phyloP scores from a whole-genome alignment of 2,329 filamentous ascomycete genomes.

The Ophiostoma triangulosporum region DNA sequence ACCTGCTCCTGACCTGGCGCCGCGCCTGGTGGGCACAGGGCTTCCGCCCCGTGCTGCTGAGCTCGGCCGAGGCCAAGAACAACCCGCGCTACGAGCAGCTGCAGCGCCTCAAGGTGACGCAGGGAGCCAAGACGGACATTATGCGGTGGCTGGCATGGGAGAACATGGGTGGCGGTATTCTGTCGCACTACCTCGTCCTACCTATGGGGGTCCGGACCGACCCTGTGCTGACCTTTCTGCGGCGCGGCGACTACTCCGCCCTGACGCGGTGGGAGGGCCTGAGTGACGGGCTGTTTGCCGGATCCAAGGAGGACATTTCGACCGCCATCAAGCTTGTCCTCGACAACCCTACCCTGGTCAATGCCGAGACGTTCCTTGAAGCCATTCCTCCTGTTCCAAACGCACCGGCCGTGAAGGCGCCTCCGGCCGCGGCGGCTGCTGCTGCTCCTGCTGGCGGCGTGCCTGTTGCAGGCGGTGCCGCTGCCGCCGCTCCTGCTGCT shows the following conservation, averaged over 20 bases:
- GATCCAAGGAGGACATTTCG: slow-evolving; percentile 50
- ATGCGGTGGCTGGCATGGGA: slow-evolving; percentile 89
- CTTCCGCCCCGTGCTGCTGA: slow-evolving; percentile 72
- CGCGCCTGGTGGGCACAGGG: slow-evolving; percentile 93
- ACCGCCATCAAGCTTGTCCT: slow-evolving; percentile 49
- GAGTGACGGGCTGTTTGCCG: slow-evolving; percentile 59
- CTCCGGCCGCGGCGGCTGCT: not conserved
- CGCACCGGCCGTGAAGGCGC: not conserved
- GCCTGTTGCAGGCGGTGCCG: not conserved
- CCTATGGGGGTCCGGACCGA: slow-evolving; percentile 74
- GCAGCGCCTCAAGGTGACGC: slow-evolving; percentile 47
- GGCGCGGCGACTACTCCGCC: slow-evolving; percentile 59
- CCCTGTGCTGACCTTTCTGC: slow-evolving; percentile 54
- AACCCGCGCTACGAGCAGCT: slow-evolving; percentile 67
- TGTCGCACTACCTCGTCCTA: slow-evolving; percentile 66
- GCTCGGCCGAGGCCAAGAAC: slow-evolving; percentile 64
- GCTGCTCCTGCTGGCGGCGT: not conserved
- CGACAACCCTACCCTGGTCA: slow-evolving; percentile 38
- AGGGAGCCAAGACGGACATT: slow-evolving; percentile 52
- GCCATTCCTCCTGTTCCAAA: slow-evolving; percentile 29
- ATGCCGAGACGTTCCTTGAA: slow-evolving; percentile 49
- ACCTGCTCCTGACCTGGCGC: slow-evolving; percentile 74
- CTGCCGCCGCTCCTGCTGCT: not conserved
- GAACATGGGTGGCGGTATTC: slow-evolving; percentile 70
- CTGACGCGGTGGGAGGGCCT: slow-evolving; percentile 64